Conservation (phyloP, 2,329 filamentous ascomycete genomes). For the Botrytis cinerea region DNA sequence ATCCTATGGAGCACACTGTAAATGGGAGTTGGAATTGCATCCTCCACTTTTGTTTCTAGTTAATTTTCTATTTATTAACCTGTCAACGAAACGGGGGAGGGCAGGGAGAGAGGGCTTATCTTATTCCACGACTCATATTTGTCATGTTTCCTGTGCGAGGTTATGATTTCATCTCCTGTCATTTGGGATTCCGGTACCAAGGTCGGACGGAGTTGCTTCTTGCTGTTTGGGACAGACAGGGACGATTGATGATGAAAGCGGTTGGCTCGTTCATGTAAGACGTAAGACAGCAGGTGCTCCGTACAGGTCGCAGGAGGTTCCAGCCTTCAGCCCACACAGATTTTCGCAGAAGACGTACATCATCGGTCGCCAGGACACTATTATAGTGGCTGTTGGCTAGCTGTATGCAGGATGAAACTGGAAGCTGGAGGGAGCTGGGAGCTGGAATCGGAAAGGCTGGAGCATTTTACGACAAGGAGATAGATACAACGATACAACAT, state of each 20-base stretch:
- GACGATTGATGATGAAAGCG: not conserved
- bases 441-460: not conserved
- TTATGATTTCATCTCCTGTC: not conserved
- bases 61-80: not conserved
- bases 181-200: not conserved
- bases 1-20: not conserved
- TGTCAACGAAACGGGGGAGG: not conserved
- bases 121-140: not conserved
- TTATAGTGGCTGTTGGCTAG: not conserved
- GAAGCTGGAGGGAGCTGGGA: not conserved
- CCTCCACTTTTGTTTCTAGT: conserved; percentile 10
- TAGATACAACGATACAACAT: not conserved
- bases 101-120: not conserved
- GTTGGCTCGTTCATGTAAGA: not conserved
- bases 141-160: not conserved
- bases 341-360: not conserved
- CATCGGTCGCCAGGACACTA: not conserved
- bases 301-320: not conserved
- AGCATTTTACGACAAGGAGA: not conserved
- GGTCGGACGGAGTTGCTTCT: not conserved
- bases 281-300: not conserved
- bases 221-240: not conserved
- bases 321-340: not conserved
- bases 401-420: not conserved
- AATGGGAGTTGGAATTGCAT: conserved; percentile 6